Conservation (phyloP, 148 eudicot species). For the Fagopyrum tataricum region DNA sequence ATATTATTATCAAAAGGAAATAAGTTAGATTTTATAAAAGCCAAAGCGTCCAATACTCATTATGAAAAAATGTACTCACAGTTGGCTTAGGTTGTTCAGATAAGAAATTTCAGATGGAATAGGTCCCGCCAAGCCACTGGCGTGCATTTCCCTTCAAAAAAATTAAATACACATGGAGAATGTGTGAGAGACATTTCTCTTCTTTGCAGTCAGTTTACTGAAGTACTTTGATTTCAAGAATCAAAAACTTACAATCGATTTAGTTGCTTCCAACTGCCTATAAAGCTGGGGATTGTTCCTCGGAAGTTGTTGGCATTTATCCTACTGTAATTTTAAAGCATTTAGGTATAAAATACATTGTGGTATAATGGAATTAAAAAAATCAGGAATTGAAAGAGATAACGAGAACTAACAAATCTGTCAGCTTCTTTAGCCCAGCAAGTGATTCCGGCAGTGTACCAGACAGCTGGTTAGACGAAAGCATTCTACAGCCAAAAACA, state of each 20-base stretch:
- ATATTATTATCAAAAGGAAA: background rate
- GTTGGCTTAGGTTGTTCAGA: constrained; percentile 31
- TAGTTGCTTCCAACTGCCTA: constrained; percentile 55
- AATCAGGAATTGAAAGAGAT: background rate
- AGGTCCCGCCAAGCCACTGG: constrained; percentile 68
- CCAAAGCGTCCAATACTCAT: background rate
- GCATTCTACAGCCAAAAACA: constrained; percentile 32
- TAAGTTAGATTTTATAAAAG: constrained; percentile 7
- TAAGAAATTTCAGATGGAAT: constrained; percentile 47
- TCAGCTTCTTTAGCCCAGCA: constrained; percentile 38
- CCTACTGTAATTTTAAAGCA: constrained; percentile 37
- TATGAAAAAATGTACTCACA: constrained; percentile 40
- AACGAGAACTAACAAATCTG: constrained; percentile 47
- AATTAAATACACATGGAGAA: constrained; percentile 3
- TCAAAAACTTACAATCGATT: constrained; percentile 45
- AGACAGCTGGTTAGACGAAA: constrained; percentile 57
- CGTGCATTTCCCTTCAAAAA: constrained; percentile 63
- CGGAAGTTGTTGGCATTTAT: constrained; percentile 55
- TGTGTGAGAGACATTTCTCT: background rate
- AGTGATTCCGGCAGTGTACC: constrained; percentile 56
- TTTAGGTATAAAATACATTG: background rate
- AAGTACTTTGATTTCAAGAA: background rate
- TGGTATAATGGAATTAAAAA: background rate
- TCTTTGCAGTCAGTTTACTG: background rate
- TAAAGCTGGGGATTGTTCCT: constrained; percentile 55